Evolutionary conservation across 768 basidiomycete species (phyloP).

Genomic region (Rhizopogon salebrosus): DNA sequence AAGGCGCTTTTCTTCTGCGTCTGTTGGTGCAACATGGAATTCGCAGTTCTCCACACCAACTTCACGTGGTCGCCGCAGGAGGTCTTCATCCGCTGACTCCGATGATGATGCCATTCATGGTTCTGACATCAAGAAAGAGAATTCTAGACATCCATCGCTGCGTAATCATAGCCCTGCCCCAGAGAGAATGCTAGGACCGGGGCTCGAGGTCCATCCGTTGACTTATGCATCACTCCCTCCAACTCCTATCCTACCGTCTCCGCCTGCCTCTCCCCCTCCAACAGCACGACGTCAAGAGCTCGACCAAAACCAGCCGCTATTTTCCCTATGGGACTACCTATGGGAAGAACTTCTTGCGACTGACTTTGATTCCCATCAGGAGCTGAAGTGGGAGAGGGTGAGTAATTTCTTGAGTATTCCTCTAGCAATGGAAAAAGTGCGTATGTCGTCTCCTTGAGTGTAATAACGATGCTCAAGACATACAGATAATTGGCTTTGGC

Average conservation of each 20-base stretch:
- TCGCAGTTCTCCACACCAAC: conserved; percentile 7
- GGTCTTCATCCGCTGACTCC: conserved; percentile 9
- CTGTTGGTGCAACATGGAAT: conserved; percentile 20
- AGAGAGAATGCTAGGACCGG: conserved; percentile 9
- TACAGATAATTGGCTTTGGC: conserved; percentile 86
- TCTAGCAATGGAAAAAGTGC: conserved; percentile 89
- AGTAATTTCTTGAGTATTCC: conserved; percentile 94
- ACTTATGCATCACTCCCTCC: conserved; percentile 72
- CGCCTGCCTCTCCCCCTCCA: conserved; percentile 25
- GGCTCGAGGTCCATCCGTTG: conserved; percentile 30
- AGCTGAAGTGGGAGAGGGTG: conserved; percentile 93
- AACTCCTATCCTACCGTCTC: conserved; percentile 57
- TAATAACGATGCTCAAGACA: conserved; percentile 3
- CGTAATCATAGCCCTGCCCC: not conserved
- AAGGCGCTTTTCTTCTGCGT: conserved; percentile 28
- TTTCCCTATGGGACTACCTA: conserved; percentile 91
- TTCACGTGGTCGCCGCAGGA: conserved; percentile 11
- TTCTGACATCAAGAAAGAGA: conserved; percentile 1
- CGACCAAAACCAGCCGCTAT: conserved; percentile 39
- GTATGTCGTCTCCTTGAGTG: conserved; percentile 5
- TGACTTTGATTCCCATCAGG: conserved; percentile 93
- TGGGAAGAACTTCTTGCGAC: conserved; percentile 84
- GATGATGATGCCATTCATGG: not conserved
- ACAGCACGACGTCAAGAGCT: conserved; percentile 8
- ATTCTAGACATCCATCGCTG: not conserved